Conservation (phyloP, 805 yeast species). For the Yamadazyma takamatsuzukensis region DNA sequence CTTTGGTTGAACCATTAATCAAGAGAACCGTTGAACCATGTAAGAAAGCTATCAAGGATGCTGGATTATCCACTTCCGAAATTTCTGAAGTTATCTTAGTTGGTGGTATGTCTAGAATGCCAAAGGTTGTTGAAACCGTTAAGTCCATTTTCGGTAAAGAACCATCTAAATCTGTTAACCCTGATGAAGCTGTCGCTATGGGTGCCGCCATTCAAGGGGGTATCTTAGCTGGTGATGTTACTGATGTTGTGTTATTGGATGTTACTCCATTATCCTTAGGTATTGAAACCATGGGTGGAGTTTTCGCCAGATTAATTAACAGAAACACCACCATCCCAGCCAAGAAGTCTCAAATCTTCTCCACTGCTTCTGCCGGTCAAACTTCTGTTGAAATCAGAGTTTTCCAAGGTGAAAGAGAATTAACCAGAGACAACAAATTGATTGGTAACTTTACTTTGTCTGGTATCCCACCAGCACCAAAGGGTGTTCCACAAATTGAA, state of each 20-base stretch:
- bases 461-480: constrained; percentile 94
- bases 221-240: constrained; percentile 90
- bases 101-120: constrained; percentile 93
- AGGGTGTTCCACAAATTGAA: constrained; percentile 92
- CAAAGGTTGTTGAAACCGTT: constrained; percentile 77
- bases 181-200: constrained; percentile 90
- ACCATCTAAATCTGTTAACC: constrained; percentile 90
- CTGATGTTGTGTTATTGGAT: constrained; percentile 85
- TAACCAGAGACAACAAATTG: constrained; percentile 95
- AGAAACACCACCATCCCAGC: constrained; percentile 97
- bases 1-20: constrained; percentile 63
- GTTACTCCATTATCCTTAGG: constrained; percentile 89
- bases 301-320: constrained; percentile 85
- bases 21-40: constrained; percentile 73
- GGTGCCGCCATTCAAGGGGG: constrained; percentile 99
- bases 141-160: constrained; percentile 73
- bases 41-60: constrained; percentile 80
- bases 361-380: constrained; percentile 95
- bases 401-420: constrained; percentile 99
- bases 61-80: constrained; percentile 60
- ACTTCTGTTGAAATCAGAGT: constrained; percentile 96
- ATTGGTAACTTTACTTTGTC: constrained; percentile 94
- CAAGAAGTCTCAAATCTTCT: constrained; percentile 93
- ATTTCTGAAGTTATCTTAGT: constrained; percentile 79
- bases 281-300: constrained; percentile 98